Evolutionary conservation across 129 eudicot species (phyloP).

Genomic region (Ambrosia trifida): DNA sequence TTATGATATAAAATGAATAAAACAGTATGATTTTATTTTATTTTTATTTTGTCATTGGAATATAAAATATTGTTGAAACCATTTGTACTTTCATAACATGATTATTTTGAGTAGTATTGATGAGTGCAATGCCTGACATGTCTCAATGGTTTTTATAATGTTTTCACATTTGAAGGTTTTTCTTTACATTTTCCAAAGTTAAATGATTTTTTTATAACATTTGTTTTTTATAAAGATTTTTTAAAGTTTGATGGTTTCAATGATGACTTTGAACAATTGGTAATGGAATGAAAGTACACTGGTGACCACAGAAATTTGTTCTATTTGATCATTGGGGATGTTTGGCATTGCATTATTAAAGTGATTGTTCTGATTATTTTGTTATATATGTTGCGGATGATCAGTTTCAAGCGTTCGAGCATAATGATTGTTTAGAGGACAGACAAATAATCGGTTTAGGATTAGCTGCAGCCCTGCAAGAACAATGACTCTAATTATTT

Average conservation of each 20-base stretch:
- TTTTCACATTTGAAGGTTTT: not conserved
- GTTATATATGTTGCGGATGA: not conserved
- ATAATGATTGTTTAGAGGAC: not conserved
- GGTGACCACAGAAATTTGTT: not conserved
- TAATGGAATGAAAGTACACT: not conserved
- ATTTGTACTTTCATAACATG: not conserved
- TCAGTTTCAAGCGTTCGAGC: slow-evolving; percentile 6
- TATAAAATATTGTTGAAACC: not conserved
- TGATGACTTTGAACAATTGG: not conserved
- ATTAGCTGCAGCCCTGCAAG: not conserved
- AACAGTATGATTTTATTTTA: not conserved
- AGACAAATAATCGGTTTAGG: not conserved
- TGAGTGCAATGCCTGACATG: slow-evolving; percentile 7
- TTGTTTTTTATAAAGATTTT: not conserved
- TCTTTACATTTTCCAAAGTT: not conserved
- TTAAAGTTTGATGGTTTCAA: not conserved
- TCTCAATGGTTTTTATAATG: not conserved
- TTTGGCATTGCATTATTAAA: slow-evolving; percentile 7
- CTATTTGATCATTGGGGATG: slow-evolving; percentile 1
- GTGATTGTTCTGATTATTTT: not conserved
- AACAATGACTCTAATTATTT: not conserved
- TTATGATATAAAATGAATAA: not conserved
- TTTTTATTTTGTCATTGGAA: not conserved
- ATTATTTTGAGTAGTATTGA: slow-evolving; percentile 12
- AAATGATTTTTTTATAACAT: not conserved